These are phyloP conservation scores for Lachnellula occidentalis DNA, from an alignment of 2,329 filamentous ascomycete genomes.

Conservation along the genomic window DNA sequence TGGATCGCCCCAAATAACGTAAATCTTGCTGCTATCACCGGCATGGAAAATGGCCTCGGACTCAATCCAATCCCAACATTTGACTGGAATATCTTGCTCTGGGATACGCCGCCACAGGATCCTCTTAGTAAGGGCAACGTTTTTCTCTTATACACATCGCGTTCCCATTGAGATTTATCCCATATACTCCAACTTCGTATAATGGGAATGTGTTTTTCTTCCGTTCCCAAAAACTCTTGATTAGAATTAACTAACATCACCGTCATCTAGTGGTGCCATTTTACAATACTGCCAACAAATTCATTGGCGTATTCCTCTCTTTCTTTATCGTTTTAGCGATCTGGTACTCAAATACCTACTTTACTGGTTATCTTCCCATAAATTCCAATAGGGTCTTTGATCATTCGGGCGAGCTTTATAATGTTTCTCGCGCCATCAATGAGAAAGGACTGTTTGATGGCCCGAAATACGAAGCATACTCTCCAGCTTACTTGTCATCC, in stretches of 20 bases:
- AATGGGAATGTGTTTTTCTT: too few relatives aligned
- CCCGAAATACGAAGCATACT: constrained; percentile 59
- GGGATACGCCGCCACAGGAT: constrained; percentile 28
- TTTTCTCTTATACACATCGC: too few relatives aligned
- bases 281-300: constrained; percentile 66
- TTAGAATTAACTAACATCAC: too few relatives aligned
- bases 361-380: constrained; percentile 59
- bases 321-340: constrained; percentile 51
- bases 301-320: constrained; percentile 60
- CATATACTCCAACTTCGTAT: too few relatives aligned
- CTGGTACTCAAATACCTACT: constrained; percentile 62
- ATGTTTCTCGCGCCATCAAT: constrained; percentile 59
- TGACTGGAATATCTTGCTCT: constrained; percentile 38
- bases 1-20: constrained; percentile 45
- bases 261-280: constrained; percentile 52
- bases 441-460: constrained; percentile 29
- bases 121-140: constrained; percentile 43
- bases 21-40: constrained; percentile 34
- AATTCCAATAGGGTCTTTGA: constrained; percentile 68
- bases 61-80: constrained; percentile 39
- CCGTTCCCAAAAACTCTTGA: too few relatives aligned
- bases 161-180: too few relatives aligned
- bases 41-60: constrained; percentile 36
- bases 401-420: constrained; percentile 59
- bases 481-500: constrained; percentile 64